phyloP scores from a whole-genome alignment of 2,329 filamentous ascomycete genomes.

The Neoascochyta sp. region DNA sequence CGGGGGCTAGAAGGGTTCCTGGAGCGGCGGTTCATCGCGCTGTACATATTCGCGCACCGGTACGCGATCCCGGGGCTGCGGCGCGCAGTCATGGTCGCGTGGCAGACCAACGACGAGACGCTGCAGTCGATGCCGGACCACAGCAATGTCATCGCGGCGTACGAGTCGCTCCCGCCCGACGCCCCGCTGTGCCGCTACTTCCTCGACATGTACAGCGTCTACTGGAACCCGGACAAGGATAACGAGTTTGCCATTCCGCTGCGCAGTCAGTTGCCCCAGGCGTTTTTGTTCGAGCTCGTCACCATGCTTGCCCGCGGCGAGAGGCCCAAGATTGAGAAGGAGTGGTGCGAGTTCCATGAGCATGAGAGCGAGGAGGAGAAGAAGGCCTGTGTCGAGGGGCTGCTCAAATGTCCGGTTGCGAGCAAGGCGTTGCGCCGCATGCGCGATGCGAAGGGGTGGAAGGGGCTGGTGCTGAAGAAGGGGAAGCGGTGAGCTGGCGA shows the following conservation, averaged over 20 bases:
- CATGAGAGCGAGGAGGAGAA: conserved; percentile 33
- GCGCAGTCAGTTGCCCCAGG: conserved; percentile 32
- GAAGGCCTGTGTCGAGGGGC: conserved; percentile 31
- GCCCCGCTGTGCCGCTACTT: conserved; percentile 34
- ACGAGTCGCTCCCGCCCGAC: conserved; percentile 28
- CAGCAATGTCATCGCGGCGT: conserved; percentile 36
- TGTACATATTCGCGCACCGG: conserved; percentile 33
- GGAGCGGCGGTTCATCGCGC: conserved; percentile 34
- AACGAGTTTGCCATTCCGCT: conserved; percentile 28
- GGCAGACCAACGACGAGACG: conserved; percentile 37
- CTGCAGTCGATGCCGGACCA: conserved; percentile 38
- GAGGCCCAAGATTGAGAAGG: conserved; percentile 34
- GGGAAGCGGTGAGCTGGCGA: conserved; percentile 24
- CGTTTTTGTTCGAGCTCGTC: conserved; percentile 34
- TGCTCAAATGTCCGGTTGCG: conserved; percentile 28
- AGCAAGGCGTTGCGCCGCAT: conserved; percentile 32
- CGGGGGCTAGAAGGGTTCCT: conserved; percentile 37
- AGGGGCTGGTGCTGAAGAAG: conserved; percentile 36
- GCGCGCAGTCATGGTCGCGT: conserved; percentile 31
- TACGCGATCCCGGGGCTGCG: conserved; percentile 34
- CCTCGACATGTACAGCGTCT: conserved; percentile 37
- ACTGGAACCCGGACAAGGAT: conserved; percentile 36
- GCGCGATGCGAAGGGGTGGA: conserved; percentile 37
- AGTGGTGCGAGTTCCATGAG: conserved; percentile 39
- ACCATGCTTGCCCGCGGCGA: conserved; percentile 33